phyloP scores from a whole-genome alignment of 1,284 basidiomycete species.

The Ustilago hordei region DNA sequence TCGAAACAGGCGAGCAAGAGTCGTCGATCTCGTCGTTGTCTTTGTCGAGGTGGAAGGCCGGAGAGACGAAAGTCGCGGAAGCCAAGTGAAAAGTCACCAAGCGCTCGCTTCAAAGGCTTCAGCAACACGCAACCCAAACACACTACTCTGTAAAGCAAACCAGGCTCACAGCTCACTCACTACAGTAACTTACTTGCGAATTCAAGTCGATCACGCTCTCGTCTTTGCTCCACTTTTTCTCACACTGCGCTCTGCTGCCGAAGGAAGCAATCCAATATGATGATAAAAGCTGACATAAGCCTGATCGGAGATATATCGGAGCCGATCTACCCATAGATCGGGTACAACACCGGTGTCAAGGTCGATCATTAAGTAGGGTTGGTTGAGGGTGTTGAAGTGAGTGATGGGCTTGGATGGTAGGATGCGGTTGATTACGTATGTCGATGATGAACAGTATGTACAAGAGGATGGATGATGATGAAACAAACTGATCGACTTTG shows the following conservation, averaged over 20 bases:
- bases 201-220: constrained; percentile 30
- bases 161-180: constrained; percentile 2
- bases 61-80: constrained; percentile 1
- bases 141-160: background rate
- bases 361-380: too few relatives aligned
- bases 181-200: constrained; percentile 41
- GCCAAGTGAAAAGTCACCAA: background rate
- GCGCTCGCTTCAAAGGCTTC: background rate
- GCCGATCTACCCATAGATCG: too few relatives aligned
- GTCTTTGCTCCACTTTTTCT: constrained; percentile 10
- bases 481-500: too few relatives aligned
- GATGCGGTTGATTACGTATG: too few relatives aligned
- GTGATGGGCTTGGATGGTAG: too few relatives aligned
- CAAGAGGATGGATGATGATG: too few relatives aligned
- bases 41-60: background rate
- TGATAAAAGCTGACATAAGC: too few relatives aligned
- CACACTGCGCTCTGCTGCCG: constrained; percentile 8
- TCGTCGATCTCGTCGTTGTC: constrained; percentile 3
- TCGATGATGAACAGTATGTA: too few relatives aligned
- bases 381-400: too few relatives aligned
- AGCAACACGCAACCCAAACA: constrained; percentile 11
- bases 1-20: background rate
- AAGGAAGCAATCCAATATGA: too few relatives aligned
- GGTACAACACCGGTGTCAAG: too few relatives aligned
- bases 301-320: too few relatives aligned